Evolutionary conservation across 2,329 filamentous ascomycete genomes (phyloP).

Genomic region (Aspergillus sp.): DNA sequence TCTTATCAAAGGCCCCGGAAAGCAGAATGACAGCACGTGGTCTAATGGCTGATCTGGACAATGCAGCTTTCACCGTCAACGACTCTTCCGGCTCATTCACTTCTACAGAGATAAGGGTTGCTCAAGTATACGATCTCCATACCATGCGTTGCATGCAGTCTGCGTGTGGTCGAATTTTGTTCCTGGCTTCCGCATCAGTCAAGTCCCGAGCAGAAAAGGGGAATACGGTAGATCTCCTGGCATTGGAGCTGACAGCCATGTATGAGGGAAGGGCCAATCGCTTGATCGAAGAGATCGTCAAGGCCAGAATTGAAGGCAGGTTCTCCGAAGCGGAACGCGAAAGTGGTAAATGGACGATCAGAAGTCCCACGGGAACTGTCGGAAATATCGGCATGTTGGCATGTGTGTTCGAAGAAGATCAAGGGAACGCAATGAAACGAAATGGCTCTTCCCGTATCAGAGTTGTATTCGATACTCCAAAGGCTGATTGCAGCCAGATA

Average conservation of each 20-base stretch:
- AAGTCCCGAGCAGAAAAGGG: conserved; percentile 16
- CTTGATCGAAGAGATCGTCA: conserved; percentile 78
- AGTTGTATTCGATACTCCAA: conserved; percentile 33
- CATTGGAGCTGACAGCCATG: conserved; percentile 66
- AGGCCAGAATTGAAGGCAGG: conserved; percentile 78
- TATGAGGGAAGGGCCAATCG: conserved; percentile 75
- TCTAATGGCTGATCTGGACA: conserved; percentile 79
- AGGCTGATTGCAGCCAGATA: conserved; percentile 22
- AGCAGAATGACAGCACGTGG: conserved; percentile 67
- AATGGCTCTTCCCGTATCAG: conserved; percentile 28
- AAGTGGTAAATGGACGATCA: conserved; percentile 72
- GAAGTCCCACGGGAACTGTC: conserved; percentile 59
- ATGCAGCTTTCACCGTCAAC: conserved; percentile 57
- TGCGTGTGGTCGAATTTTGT: conserved; percentile 33
- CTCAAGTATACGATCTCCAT: conserved; percentile 64
- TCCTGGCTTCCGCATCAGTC: conserved; percentile 26
- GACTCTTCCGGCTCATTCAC: conserved; percentile 19
- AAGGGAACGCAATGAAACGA: conserved; percentile 50
- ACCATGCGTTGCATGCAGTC: conserved; percentile 63
- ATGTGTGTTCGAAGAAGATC: conserved; percentile 38
- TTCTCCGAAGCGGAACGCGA: conserved; percentile 83
- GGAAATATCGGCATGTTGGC: conserved; percentile 51
- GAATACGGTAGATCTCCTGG: conserved; percentile 48
- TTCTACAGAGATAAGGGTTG: conserved; percentile 68
- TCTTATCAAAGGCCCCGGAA: conserved; percentile 66